Evolutionary conservation across 1,284 basidiomycete genomes (phyloP), one percentile per base, ranked within the genome.

Genomic region (Cryptococcus sp.): DNA sequence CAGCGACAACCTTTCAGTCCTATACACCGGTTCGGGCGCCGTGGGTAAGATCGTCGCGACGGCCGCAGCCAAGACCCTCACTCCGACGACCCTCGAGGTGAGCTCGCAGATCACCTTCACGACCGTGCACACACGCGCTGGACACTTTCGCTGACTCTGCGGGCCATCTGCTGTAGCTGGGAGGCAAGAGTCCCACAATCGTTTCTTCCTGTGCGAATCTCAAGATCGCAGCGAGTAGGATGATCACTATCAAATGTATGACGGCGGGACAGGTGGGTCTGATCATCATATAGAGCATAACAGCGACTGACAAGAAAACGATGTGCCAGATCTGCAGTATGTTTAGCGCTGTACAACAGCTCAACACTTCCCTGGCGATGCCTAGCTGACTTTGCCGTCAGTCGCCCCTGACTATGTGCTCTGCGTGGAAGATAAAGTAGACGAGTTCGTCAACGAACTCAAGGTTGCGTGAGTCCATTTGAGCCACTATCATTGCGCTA

Each of bases 11-110:
- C 84, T 83, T 71, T 83, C 69, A 82, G 88, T 74, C 50, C 61
- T 87, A 82, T 89, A 88, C 63, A 86, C 85, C 27, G 86, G 85
- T 8, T 86, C 87, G 48, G 84, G 85, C 52, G 81, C 81, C 19
- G 86, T 96, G 5, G 93, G 84, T 0, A 85, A 83, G 65, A 86
- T 96, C 59, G 85, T 97, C 11, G 86, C 88, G 8, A 79, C 82
- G 0, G 93, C 93, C 0, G 92, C 92, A 3, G 92, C 90, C 10
- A 89, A 93, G 77, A 86, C 88, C 55, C 80, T 96, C 19, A 91
- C 91, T 0, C 91, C 93, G 0, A 82, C 89, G 23, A 88, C 90
- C 7, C 84, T 93, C 47, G 93, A 79, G 63, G 70, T 74, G 22
- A 57, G 69, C 25, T 22, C 19, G 15, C 11, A 17, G 19, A 39